phyloP scores from a whole-genome alignment of 2,329 filamentous ascomycete genomes.

The Eutypa lata region DNA sequence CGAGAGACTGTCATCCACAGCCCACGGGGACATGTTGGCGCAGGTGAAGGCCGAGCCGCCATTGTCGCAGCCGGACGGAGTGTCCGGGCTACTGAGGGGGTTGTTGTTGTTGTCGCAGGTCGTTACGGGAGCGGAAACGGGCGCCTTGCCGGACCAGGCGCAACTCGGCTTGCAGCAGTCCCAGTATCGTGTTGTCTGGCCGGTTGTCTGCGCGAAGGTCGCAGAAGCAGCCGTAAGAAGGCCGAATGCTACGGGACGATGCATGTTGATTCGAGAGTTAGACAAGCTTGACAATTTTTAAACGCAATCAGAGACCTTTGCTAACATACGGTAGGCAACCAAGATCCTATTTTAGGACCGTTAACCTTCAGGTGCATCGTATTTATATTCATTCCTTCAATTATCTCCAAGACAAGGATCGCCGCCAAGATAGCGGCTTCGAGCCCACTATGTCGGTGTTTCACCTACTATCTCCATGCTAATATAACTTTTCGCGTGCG shows the following conservation, averaged over 20 bases:
- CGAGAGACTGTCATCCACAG: constrained; percentile 45
- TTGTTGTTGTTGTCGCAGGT: constrained; percentile 45
- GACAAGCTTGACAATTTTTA: not conserved
- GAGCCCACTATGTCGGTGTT: not conserved
- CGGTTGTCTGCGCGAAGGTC: constrained; percentile 12
- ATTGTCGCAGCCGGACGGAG: constrained; percentile 41
- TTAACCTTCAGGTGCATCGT: not conserved
- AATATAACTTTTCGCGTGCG: not conserved
- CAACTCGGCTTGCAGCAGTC: constrained; percentile 60
- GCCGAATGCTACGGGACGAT: constrained; percentile 6
- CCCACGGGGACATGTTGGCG: constrained; percentile 50
- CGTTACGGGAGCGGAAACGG: constrained; percentile 37
- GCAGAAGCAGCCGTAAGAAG: constrained; percentile 11
- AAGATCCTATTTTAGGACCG: not conserved
- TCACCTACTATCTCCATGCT: not conserved
- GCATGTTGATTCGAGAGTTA: constrained; percentile 5
- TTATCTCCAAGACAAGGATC: not conserved
- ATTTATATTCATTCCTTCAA: not conserved
- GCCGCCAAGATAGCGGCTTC: not conserved
- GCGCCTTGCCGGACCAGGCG: constrained; percentile 45
- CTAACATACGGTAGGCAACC: too few relatives aligned
- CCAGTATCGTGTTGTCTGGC: constrained; percentile 34
- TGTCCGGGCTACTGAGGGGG: constrained; percentile 38
- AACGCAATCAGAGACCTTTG: too few relatives aligned
- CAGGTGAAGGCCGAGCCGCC: constrained; percentile 51